Conservation (phyloP, 1,284 basidiomycete species). For the Irpex sp. region DNA sequence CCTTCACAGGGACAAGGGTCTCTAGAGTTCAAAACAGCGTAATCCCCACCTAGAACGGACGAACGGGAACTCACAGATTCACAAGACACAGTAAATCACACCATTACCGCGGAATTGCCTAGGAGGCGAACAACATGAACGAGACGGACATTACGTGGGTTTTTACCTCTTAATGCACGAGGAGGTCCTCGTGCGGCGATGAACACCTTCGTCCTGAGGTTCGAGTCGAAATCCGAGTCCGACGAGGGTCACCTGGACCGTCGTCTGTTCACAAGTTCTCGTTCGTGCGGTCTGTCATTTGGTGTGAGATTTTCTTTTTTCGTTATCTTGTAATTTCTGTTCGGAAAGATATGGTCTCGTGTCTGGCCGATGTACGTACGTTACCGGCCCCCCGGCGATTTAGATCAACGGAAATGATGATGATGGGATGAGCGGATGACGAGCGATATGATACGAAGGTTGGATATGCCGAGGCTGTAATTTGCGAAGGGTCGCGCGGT, state of each 20-base stretch:
- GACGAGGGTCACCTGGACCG: background rate
- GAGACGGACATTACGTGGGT: background rate
- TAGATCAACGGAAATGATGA: background rate
- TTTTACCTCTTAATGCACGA: background rate
- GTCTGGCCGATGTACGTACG: background rate
- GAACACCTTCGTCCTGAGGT: background rate
- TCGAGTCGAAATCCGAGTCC: background rate
- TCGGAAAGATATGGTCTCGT: background rate
- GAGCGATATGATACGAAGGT: background rate
- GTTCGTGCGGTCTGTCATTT: background rate
- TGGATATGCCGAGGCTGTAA: background rate
- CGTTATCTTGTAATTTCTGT: background rate
- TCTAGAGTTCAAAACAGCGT: background rate
- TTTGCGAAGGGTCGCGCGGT: background rate
- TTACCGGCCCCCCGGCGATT: background rate
- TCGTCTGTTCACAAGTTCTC: too few species aligned
- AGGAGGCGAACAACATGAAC: background rate
- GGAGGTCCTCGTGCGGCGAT: background rate
- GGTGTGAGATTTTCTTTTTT: background rate
- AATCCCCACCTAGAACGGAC: background rate
- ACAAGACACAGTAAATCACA: background rate
- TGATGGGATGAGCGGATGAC: background rate
- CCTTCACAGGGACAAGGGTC: background rate
- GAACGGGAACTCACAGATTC: background rate
- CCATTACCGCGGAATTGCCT: background rate